Base-by-base conservation (phyloP, 345 rosid species). In the Aegle marmelos region DNA sequence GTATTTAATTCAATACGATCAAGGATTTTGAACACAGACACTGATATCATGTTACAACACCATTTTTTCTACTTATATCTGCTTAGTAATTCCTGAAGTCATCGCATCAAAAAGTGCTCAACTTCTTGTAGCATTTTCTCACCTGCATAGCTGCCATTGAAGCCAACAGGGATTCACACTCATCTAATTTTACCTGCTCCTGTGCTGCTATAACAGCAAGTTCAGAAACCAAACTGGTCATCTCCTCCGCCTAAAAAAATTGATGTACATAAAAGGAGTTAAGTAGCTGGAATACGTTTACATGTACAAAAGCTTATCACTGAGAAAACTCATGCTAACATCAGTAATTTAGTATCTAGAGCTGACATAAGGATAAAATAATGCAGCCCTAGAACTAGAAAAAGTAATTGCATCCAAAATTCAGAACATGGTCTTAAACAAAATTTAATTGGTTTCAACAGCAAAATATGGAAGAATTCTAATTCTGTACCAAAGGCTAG, bases 131-230 rank as follows among this genome's bases (percentile, higher is more conserved):
- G 19, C 37, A 45, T 34, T 13, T 39, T 39, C 86, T 84, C 84
- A 93, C 98, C 97, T 93, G 94, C 90, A 86, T 80, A 48, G 87
- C 89, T 59, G 92, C 86, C 0, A 90, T 84, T 66, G 96, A 87
- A 83, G 87, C 87, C 86, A 95, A 83, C 14, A 95, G 83, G 77
- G 86, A 71, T 88, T 93, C 92, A 76, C 92, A 93, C 67, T 88
- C 87, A 25, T 77, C 90, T 77, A 95, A 88, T 90, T 89, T 79
- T 65, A 85, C 76, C 34, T 82, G 88, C 85, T 92, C 98, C 62
- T 76, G 82, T 58, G 82, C 86, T 33, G 84, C 84, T 78, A 85
- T 75, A 80, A 79, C 73, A 69, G 94, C 94, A 72, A 93, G 93
- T 80, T 89, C 92, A 22, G 90, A 91, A 78, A 88, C 90, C 86